Evolutionary conservation across 352 stramenopile genomes (phyloP), one percentile per base, ranked within the genome.

Genomic region (Halophytophthora polymorphica): DNA sequence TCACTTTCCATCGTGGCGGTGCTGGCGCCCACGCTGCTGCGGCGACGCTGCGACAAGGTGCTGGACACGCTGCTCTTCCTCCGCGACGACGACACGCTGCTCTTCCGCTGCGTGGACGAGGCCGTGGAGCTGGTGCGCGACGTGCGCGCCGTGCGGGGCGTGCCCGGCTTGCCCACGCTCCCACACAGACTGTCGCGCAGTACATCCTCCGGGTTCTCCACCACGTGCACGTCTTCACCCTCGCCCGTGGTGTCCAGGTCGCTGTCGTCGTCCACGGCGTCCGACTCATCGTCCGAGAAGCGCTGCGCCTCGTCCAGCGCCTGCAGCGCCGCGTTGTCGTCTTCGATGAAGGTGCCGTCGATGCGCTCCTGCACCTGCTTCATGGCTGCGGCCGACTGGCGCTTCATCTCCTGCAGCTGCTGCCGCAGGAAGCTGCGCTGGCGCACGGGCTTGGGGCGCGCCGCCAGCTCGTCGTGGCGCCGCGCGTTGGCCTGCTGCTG

Each of bases 321-420:
- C 22, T 48, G n/a, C 17, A 55, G 44, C 11, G 58, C 33, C 12
- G 57, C 64, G 35, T 62, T 49, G 2, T 66, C 50, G 11, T 73
- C 64, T 19, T 73, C 57, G 13, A 67, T 45, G 8, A 67, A 10
- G 36, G 82, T 44, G 34, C 73, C 73, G 31, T 76, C 65, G 57
- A 85, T 85, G 15, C 66, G 53, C 58, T 82, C 73, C 50, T 77
- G 64, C 8, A 43, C 45, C 11, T 59, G 52, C 33, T 71, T 51
- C 31, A 90, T 44, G 39, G 73, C 65, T 39, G 87, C 79, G 7
- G 74, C 72, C 25, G 76, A 88, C 43, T 86, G 70, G 25, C 73
- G 65, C 71, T 90, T 90, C 79, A 90, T 90, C 61, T 90, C 79
- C 33, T 84, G 58, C 15, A 90, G 61, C 51, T 90, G 76, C 39